Conservation (phyloP, 352 stramenopile genomes). For the Peronosclerospora sorghi region DNA sequence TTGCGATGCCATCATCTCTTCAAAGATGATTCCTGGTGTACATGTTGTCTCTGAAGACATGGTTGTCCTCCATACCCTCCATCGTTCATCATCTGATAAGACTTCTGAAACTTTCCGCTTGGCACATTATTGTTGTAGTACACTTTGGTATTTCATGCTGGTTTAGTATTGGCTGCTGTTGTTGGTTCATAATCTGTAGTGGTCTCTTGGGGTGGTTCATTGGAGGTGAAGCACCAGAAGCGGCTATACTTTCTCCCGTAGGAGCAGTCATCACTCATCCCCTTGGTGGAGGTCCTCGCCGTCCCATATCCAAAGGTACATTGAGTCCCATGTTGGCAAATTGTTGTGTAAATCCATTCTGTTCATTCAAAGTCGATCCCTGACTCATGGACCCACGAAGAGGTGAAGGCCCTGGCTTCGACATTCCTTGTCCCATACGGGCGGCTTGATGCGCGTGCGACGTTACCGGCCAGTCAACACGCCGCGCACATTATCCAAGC, state of each 20-base stretch:
- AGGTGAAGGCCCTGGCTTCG: constrained; percentile 5
- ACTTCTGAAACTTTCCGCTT: constrained; percentile 78
- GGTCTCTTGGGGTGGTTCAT: constrained; percentile 3
- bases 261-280: neutral
- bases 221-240: neutral
- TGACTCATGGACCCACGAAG: constrained; percentile 8
- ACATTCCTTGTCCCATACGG: constrained; percentile 19
- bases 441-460: constrained; percentile 5
- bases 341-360: constrained; percentile 49
- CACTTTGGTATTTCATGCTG: constrained; percentile 1
- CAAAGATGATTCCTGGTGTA: constrained; percentile 43
- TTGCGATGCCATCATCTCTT: constrained; percentile 64
- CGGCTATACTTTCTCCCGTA: neutral
- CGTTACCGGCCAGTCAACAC: too few relatives aligned
- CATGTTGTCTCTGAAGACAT: constrained; percentile 27
- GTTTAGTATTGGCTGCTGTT: constrained; percentile 1
- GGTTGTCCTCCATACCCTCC: constrained; percentile 41
- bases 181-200: constrained; percentile 10
- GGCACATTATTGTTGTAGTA: constrained; percentile 31
- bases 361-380: too few relatives aligned
- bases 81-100: constrained; percentile 57
- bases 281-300: constrained; percentile 17
- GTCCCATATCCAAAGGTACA: constrained; percentile 22
- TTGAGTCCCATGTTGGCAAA: constrained; percentile 62
- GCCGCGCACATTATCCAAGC: constrained; percentile 7